A percentile compares a stretch with the other conserved stretches of the same genome.
These are phyloP conservation scores for Fusarium abutilonis DNA, from an alignment of 2,329 filamentous ascomycete species.

Conservation along the genomic window DNA sequence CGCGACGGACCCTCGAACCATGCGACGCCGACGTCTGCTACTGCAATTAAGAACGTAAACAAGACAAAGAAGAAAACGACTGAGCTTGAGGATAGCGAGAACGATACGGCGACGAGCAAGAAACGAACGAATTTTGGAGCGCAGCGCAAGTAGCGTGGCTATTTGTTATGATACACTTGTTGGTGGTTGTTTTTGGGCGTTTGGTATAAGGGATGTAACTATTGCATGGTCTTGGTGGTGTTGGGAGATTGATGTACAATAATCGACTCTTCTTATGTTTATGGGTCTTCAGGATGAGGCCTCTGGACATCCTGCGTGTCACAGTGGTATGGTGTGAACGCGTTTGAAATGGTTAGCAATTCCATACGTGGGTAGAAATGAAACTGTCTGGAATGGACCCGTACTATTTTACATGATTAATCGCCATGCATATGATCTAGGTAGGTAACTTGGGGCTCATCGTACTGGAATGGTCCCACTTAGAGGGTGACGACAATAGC, in stretches of 20 bases:
- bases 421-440: no score
- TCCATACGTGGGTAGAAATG: background rate
- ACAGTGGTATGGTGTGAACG: background rate
- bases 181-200: slow-evolving; percentile 10
- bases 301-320: background rate
- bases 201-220: slow-evolving; percentile 8
- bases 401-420: background rate
- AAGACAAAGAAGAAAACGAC: slow-evolving; percentile 63
- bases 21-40: slow-evolving; percentile 65
- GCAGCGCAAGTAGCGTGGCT: slow-evolving; percentile 56
- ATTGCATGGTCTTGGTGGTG: slow-evolving; percentile 15
- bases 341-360: background rate
- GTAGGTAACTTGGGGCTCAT: no score
- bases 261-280: background rate
- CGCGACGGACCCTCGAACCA: slow-evolving; percentile 61
- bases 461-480: no score
- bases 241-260: slow-evolving; percentile 5
- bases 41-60: slow-evolving; percentile 55
- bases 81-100: slow-evolving; percentile 67
- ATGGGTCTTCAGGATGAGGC: background rate
- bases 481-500: no score
- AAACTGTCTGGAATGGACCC: background rate
- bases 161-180: background rate
- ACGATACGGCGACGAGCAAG: slow-evolving; percentile 63
- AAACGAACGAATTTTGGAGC: slow-evolving; percentile 68